A percentile compares a stretch with the other conserved stretches of the same genome.
phyloP scores from a whole-genome alignment of 1,284 basidiomycete genomes.

The Melampsora abietis-canadensis region DNA sequence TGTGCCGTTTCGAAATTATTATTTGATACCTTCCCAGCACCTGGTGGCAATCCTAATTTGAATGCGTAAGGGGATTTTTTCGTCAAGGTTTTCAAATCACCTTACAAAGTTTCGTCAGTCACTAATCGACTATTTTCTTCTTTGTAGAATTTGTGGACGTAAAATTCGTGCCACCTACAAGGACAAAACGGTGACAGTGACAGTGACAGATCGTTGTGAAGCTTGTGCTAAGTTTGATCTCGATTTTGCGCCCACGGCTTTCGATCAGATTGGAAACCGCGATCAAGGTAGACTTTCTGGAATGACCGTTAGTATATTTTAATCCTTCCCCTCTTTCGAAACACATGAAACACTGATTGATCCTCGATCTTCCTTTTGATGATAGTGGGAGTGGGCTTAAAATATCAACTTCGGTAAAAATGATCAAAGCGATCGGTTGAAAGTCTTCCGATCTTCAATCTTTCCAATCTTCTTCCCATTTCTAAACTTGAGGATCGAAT shows the following conservation, averaged over 20 bases:
- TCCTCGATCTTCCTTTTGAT: too few species aligned
- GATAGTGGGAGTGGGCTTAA: too few species aligned
- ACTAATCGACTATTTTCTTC: too few species aligned
- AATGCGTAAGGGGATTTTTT: conserved; percentile 56
- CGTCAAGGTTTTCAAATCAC: too few species aligned
- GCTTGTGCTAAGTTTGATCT: conserved; percentile 60
- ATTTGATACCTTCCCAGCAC: conserved; percentile 61
- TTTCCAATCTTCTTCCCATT: too few species aligned
- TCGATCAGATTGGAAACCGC: conserved; percentile 55
- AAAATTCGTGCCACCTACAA: conserved; percentile 21
- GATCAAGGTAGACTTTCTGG: conserved; percentile 59
- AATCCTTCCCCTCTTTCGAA: too few species aligned
- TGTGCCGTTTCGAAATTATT: conserved; percentile 62
- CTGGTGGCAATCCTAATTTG: conserved; percentile 60
- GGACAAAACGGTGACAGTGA: conserved; percentile 59
- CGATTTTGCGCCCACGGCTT: conserved; percentile 60
- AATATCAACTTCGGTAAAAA: too few species aligned
- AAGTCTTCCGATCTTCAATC: too few species aligned
- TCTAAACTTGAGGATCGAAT: too few species aligned
- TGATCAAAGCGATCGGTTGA: too few species aligned
- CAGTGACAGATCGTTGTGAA: conserved; percentile 63
- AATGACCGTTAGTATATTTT: conserved; percentile 50
- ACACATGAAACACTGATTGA: too few species aligned
- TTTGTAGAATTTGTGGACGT: conserved; percentile 23
- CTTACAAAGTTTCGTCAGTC: too few species aligned